Evolutionary conservation across 2,329 filamentous ascomycete genomes (phyloP).

Genomic region (Sporothrix humicola): DNA sequence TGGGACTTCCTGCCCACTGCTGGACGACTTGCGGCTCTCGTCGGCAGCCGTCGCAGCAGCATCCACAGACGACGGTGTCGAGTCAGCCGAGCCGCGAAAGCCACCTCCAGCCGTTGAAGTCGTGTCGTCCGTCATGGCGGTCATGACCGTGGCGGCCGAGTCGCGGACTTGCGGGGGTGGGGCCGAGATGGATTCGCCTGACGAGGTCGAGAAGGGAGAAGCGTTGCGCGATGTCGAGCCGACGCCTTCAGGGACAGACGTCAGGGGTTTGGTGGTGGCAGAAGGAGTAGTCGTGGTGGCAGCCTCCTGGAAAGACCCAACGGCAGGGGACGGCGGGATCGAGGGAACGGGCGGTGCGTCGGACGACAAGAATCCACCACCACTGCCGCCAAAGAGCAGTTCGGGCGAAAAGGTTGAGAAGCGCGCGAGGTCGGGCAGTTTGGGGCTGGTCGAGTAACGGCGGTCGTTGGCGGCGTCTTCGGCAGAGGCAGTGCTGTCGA

Average conservation of each 20-base stretch:
- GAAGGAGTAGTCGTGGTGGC: background rate
- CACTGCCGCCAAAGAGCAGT: conserved; percentile 54
- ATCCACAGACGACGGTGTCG: background rate
- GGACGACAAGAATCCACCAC: conserved; percentile 38
- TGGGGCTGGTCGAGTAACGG: conserved; percentile 59
- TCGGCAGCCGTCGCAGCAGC: background rate
- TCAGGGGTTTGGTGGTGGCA: background rate
- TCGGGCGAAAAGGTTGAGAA: conserved; percentile 67
- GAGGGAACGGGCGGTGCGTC: conserved; percentile 42
- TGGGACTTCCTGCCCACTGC: background rate
- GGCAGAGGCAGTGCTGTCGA: conserved; percentile 8
- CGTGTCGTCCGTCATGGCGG: conserved; percentile 35
- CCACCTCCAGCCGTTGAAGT: background rate
- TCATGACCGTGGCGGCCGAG: conserved; percentile 30
- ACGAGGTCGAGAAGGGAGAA: conserved; percentile 29
- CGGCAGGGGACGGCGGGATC: conserved; percentile 31
- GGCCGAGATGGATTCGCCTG: conserved; percentile 20
- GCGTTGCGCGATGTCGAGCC: conserved; percentile 23
- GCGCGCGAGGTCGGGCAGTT: conserved; percentile 62
- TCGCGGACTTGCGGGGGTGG: conserved; percentile 21
- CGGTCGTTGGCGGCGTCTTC: conserved; percentile 33
- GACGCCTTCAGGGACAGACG: conserved; percentile 14
- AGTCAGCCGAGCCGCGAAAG: background rate
- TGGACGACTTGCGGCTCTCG: conserved; percentile 8
- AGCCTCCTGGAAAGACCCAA: background rate